A percentile compares a stretch with the other conserved stretches of the same genome.
Conservation (phyloP, 2,329 filamentous ascomycete species). For the Chaetomium olivaceum region DNA sequence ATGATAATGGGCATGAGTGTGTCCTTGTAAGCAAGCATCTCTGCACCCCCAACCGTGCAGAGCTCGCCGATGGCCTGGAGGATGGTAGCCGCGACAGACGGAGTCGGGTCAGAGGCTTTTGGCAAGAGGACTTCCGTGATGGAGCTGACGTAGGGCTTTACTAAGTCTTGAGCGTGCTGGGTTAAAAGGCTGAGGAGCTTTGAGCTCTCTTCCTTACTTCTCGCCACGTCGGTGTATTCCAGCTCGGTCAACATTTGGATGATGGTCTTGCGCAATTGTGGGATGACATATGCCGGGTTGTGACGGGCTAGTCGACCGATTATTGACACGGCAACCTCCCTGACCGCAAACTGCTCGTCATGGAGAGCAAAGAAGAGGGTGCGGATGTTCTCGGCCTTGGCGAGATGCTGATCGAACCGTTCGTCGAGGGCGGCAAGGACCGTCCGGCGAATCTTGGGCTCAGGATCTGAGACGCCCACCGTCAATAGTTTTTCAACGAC, state of each 20-base stretch:
- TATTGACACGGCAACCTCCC: conserved; percentile 93
- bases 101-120: conserved; percentile 81
- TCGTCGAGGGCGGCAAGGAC: conserved; percentile 87
- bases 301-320: conserved; percentile 88
- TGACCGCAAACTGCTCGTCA: conserved; percentile 87
- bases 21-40: conserved; percentile 90
- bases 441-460: conserved; percentile 83
- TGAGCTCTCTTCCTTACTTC: conserved; percentile 95
- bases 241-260: conserved; percentile 96
- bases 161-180: conserved; percentile 86
- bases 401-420: conserved; percentile 94
- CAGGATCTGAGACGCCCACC: conserved; percentile 88
- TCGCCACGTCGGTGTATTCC: conserved; percentile 89
- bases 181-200: conserved; percentile 90
- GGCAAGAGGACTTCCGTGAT: conserved; percentile 95
- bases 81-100: conserved; percentile 91
- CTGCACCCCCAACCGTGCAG: conserved; percentile 87
- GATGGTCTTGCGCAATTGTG: conserved; percentile 88
- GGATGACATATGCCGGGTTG: conserved; percentile 97
- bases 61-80: conserved; percentile 92
- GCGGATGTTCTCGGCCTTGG: conserved; percentile 94
- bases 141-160: conserved; percentile 94
- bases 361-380: conserved; percentile 94
- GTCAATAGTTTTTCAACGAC: conserved; percentile 96
- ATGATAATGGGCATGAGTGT: conserved; percentile 94